Evolutionary conservation across 306 rosid genomes (phyloP), one percentile per base, ranked within the genome.

Genomic region (Mimosa bimucronata): DNA sequence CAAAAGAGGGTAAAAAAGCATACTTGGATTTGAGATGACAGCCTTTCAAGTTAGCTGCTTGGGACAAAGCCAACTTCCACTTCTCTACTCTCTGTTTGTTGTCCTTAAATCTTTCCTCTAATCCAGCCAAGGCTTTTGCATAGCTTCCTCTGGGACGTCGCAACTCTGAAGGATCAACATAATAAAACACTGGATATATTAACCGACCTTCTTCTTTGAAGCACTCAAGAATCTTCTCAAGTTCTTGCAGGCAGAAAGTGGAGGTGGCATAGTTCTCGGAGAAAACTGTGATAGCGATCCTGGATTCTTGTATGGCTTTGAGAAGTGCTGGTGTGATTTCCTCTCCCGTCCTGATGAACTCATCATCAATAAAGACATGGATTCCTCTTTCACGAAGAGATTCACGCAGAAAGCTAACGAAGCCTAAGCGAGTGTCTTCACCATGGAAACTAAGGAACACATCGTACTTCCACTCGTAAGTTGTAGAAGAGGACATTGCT

Each of bases 131-230:
- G 45, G 61, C 60, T 26, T 75, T 12, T 6, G 28, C 60, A 61
- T 7, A 40, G 28, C 44, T 41, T 0, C 58, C 58, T 5, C 12
- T 61, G 0, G 28, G 79, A 37, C 40, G 67, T n/a, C 67, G 40
- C 6, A 71, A n/a, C 1, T 72, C 44, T 3, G 42, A 28, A 31
- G 78, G 78, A 74, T 74, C 52, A 37, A 74, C 78, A 0, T 74
- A 1, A 37, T 55, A 74, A 23, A 74, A 74, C 1, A 50, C 9
- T 16, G 57, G 57, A 50, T 50, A 50, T 16, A 50, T 6, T 7
- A 50, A 50, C 57, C 23, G 57, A 50, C 21, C 57, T 16, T 50
- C 57, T 5, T 18, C 57, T 7, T 50, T 50, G 23, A 50, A 50
- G 23, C 57, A 16, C 57, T 16, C 23, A 7, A 50, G 23, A 50